Evolutionary conservation across 176 grass and related monocot genomes (phyloP).

Genomic region (Phyllostachys edulis): DNA sequence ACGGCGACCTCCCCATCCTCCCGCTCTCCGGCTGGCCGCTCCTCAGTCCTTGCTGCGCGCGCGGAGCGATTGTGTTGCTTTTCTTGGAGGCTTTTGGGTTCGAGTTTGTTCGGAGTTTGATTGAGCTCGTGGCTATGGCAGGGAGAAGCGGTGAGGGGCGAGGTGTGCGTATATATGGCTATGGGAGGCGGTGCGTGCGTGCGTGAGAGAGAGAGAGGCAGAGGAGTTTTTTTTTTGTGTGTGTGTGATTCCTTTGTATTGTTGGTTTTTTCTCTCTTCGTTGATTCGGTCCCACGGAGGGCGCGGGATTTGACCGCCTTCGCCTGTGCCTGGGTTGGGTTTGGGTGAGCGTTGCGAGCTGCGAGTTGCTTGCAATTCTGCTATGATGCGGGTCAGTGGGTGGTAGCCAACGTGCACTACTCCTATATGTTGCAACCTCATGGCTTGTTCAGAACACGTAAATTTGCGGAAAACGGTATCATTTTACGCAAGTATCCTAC

Average conservation of each 20-base stretch:
- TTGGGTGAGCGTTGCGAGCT: background rate
- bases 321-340: background rate
- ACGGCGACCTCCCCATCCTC: constrained; percentile 77
- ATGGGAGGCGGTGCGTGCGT: constrained; percentile 21
- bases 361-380: background rate
- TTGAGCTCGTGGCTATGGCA: background rate
- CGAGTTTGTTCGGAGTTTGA: background rate
- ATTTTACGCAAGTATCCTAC: background rate
- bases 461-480: background rate
- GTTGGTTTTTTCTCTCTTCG: constrained; percentile 6
- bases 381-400: background rate
- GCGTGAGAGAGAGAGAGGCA: background rate
- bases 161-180: constrained; percentile 48
- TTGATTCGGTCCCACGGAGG: constrained; percentile 23
- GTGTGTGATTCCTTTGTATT: background rate
- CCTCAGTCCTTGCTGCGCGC: background rate
- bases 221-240: background rate
- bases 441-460: background rate
- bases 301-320: constrained; percentile 29
- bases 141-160: background rate
- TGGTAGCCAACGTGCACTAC: background rate
- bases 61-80: background rate
- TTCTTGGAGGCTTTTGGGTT: background rate
- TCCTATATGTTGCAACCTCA: too few relatives aligned
- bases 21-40: background rate